A percentile compares a stretch with the other conserved stretches of the same genome.
These are phyloP conservation scores for Cynanchum wilfordii DNA, from an alignment of 257 asterid genomes.

Conservation along the genomic window DNA sequence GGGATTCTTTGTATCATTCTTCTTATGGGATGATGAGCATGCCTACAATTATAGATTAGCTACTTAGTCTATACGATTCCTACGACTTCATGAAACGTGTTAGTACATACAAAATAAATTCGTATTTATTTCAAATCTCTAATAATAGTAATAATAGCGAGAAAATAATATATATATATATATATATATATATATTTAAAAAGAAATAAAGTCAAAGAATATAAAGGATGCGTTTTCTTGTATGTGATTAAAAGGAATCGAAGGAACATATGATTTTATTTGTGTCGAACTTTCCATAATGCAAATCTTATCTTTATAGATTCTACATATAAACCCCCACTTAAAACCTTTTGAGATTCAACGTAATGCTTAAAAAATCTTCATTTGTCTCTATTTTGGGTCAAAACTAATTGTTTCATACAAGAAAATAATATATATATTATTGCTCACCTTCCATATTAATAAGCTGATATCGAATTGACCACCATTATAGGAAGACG, in stretches of 20 bases:
- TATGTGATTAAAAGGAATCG: too few species aligned
- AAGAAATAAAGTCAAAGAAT: too few species aligned
- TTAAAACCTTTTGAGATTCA: conserved; percentile 1
- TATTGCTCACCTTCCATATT: conserved; percentile 73
- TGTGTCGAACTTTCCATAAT: conserved; percentile 10
- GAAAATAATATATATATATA: too few species aligned
- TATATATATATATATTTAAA: too few species aligned
- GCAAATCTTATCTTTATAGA: not conserved
- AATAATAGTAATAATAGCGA: not conserved
- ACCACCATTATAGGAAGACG: conserved; percentile 63
- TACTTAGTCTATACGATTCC: conserved; percentile 16
- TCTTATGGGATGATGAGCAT: conserved; percentile 11
- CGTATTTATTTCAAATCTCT: not conserved
- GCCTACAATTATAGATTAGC: conserved; percentile 23
- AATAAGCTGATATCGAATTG: conserved; percentile 85
- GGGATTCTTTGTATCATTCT: not conserved
- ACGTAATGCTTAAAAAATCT: not conserved
- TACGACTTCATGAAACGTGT: conserved; percentile 1
- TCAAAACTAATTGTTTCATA: conserved; percentile 4
- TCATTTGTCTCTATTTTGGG: not conserved
- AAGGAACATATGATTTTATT: not conserved
- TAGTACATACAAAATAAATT: not conserved
- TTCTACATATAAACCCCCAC: not conserved
- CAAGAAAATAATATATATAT: not conserved
- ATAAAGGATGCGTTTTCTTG: too few species aligned